Conservation (phyloP, 2,329 filamentous ascomycete genomes). For the Xylariaceae sp. region DNA sequence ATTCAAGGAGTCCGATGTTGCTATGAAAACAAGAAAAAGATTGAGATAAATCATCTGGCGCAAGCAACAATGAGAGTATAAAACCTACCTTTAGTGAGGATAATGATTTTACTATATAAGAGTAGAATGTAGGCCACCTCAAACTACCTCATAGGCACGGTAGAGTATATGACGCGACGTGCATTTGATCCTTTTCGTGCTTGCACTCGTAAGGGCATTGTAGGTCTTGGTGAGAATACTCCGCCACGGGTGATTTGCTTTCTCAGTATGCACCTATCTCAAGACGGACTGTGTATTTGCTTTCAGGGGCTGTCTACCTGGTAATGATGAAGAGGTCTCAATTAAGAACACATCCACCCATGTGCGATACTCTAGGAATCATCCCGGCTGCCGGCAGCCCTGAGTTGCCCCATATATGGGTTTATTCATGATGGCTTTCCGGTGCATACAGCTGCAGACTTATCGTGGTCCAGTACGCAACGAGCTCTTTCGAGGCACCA, state of each 20-base stretch:
- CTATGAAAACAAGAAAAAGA: constrained; percentile 6
- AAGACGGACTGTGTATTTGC: constrained; percentile 19
- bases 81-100: too few species aligned
- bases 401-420: constrained; percentile 32
- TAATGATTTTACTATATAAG: not conserved
- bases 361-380: constrained; percentile 22
- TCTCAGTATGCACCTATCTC: constrained; percentile 18
- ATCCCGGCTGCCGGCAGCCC: constrained; percentile 38
- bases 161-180: constrained; percentile 2
- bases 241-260: constrained; percentile 13
- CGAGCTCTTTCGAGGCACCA: constrained; percentile 7
- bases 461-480: constrained; percentile 1
- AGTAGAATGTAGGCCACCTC: constrained; percentile 9
- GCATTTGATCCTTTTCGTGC: constrained; percentile 1
- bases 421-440: constrained; percentile 22
- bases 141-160: constrained; percentile 8
- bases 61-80: constrained; percentile 13
- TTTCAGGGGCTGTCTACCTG: constrained; percentile 19
- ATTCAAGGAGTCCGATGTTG: constrained; percentile 21
- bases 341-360: constrained; percentile 23
- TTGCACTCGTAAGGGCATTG: not conserved
- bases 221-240: constrained; percentile 2
- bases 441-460: constrained; percentile 4
- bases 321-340: constrained; percentile 29
- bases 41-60: not conserved